These are phyloP conservation scores for Acmispon strigosus DNA, from an alignment of 306 rosid species.

Conservation along the genomic window DNA sequence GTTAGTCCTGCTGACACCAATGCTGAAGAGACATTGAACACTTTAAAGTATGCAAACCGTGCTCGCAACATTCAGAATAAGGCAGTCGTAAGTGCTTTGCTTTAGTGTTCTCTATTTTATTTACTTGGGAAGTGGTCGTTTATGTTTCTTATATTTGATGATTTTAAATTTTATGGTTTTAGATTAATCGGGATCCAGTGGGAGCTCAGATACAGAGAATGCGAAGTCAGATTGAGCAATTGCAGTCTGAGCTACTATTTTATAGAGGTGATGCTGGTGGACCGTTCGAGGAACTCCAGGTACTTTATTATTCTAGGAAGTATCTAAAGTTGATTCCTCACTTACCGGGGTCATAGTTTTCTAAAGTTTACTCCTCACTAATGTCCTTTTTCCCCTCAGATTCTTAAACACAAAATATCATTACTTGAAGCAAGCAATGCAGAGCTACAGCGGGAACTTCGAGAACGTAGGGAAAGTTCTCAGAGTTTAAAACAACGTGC, in stretches of 20 bases:
- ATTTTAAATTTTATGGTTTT: conserved; percentile 2
- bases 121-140: not conserved
- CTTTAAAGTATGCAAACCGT: conserved; percentile 98
- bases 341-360: not conserved
- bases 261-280: conserved; percentile 61
- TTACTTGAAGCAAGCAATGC: conserved; percentile 85
- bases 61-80: conserved; percentile 97
- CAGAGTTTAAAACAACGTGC: conserved; percentile 33
- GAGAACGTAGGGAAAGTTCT: conserved; percentile 23
- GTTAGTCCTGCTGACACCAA: conserved; percentile 99
- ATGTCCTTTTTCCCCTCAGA: conserved; percentile 33
- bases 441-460: conserved; percentile 67
- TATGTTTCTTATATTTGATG: conserved; percentile 10
- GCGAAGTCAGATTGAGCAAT: conserved; percentile 88
- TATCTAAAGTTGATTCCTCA: not conserved
- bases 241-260: conserved; percentile 80
- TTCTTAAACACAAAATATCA: conserved; percentile 81
- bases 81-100: conserved; percentile 70
- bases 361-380: conserved; percentile 3
- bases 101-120: not conserved
- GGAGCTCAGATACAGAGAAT: conserved; percentile 72
- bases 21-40: conserved; percentile 91
- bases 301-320: not conserved
- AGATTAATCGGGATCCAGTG: conserved; percentile 91
- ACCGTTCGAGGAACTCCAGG: conserved; percentile 91